A percentile compares a stretch with the other conserved stretches of the same genome.
Conservation (phyloP, 2,329 filamentous ascomycete genomes). For the Monascus ruber region DNA sequence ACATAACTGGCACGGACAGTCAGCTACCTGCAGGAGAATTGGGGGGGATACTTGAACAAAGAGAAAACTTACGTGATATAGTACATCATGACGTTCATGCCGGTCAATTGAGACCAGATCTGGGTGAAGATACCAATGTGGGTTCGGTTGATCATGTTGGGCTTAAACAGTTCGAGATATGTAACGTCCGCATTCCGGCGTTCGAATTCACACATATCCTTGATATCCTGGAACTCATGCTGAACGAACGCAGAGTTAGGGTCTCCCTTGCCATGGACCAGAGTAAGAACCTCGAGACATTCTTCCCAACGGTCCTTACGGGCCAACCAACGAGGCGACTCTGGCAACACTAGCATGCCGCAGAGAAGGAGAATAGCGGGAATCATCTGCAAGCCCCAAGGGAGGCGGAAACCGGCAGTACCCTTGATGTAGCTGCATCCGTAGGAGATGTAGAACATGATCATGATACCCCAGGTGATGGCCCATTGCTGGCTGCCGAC, state of each 20-base stretch:
- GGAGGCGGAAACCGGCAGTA: conserved; percentile 49
- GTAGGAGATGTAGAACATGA: conserved; percentile 56
- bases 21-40: conserved; percentile 1
- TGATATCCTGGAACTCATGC: conserved; percentile 62
- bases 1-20: conserved; percentile 35
- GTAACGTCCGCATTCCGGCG: conserved; percentile 56
- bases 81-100: conserved; percentile 68
- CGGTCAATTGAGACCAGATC: conserved; percentile 65
- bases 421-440: conserved; percentile 52
- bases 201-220: conserved; percentile 62
- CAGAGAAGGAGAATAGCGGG: conserved; percentile 48
- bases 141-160: conserved; percentile 61
- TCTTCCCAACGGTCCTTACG: conserved; percentile 50
- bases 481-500: conserved; percentile 64
- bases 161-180: conserved; percentile 61
- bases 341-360: conserved; percentile 41
- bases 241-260: conserved; percentile 52
- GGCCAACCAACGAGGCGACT: conserved; percentile 54
- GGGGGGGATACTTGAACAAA: background rate
- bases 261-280: conserved; percentile 56
- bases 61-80: conserved; percentile 42
- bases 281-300: conserved; percentile 37
- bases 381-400: conserved; percentile 56
- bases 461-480: conserved; percentile 59
- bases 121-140: conserved; percentile 62